phyloP scores from a whole-genome alignment of 371 early-diverging fungal genomes.

The Mortierella sp. region DNA sequence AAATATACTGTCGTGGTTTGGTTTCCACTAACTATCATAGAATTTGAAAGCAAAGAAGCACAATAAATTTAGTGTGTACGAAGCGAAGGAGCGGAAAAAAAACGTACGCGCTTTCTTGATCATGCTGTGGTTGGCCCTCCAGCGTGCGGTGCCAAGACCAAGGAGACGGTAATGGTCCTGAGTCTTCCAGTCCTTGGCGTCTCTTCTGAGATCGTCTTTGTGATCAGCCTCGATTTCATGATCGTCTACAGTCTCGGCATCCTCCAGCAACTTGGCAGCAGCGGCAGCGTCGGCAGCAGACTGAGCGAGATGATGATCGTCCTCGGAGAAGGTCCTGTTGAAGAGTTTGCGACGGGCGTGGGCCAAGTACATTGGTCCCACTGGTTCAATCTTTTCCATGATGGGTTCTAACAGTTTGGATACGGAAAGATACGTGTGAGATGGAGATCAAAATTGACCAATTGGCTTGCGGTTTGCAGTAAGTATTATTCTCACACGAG shows the following conservation, averaged over 20 bases:
- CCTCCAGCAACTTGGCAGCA: slow-evolving; percentile 60
- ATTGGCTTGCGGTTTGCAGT: background rate
- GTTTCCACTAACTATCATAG: too few species aligned
- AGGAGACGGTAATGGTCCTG: slow-evolving; percentile 93
- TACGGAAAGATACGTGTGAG: background rate
- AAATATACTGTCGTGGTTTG: background rate
- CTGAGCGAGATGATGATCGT: slow-evolving; percentile 59
- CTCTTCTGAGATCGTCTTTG: slow-evolving; percentile 69
- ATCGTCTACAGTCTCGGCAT: slow-evolving; percentile 66
- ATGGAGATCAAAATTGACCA: background rate
- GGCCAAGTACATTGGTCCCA: slow-evolving; percentile 76
- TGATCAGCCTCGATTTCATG: slow-evolving; percentile 74
- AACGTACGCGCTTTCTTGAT: slow-evolving; percentile 76
- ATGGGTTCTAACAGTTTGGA: slow-evolving; percentile 31
- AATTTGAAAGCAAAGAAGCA: too few species aligned
- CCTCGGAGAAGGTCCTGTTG: slow-evolving; percentile 81
- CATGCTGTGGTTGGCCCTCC: slow-evolving; percentile 84
- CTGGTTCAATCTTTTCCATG: slow-evolving; percentile 62
- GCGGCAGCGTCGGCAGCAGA: slow-evolving; percentile 30
- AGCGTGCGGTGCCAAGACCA: slow-evolving; percentile 85
- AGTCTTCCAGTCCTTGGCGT: slow-evolving; percentile 88
- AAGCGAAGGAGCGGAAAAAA: background rate
- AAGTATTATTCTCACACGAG: background rate
- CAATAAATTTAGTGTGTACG: background rate
- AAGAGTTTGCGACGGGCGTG: slow-evolving; percentile 77